Base-by-base conservation (phyloP, 805 yeast species). In the Starmerella cellae region DNA sequence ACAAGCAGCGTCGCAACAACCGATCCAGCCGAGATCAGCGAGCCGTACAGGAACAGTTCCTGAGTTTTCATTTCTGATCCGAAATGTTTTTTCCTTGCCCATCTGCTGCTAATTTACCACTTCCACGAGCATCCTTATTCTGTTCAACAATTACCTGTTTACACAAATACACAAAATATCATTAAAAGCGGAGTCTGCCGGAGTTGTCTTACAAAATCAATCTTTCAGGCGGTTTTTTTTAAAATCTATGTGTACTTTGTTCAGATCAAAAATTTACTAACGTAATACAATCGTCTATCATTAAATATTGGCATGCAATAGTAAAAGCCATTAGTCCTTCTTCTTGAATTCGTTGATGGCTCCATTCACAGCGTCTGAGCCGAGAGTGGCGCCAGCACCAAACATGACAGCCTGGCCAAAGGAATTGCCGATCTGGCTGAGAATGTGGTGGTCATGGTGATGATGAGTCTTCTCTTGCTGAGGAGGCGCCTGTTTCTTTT, bases 361-460 rank as follows among this genome's bases (percentile, higher is more conserved):
- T 16, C 47, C 47, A 43, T 80, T 75, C 28, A 87, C 82, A 38
- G 87, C 54, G 55, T 81, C 83, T 35, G 82, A 71, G 58, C 97
- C 97, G 41, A 87, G 68, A 1, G 95, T 79, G 30, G 96, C 95
- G 67, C 97, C 97, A 8, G 94, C 95, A 61, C 96, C 96, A 52
- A 84, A 88, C 36, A 85, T 76, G 22, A 93, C 87, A 16, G 96
- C 93, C 51, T 83, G 75, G 45, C 94, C 95, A 45, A 87, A 64
- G 61, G 80, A 79, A 50, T 81, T 70, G 24, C 91, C 93, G 44
- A 78, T 49, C 13, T 51, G 56, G 21, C 57, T 57, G 35, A 51
- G 45, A 17, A 49, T 46, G 34, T 61, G 67, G 13, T 58, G 45
- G 17, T 40, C 34, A 20, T 41, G 44, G 24, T 39, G 36, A 13